phyloP scores from a whole-genome alignment of 2,329 filamentous ascomycete species.

The Penicillium sp. region DNA sequence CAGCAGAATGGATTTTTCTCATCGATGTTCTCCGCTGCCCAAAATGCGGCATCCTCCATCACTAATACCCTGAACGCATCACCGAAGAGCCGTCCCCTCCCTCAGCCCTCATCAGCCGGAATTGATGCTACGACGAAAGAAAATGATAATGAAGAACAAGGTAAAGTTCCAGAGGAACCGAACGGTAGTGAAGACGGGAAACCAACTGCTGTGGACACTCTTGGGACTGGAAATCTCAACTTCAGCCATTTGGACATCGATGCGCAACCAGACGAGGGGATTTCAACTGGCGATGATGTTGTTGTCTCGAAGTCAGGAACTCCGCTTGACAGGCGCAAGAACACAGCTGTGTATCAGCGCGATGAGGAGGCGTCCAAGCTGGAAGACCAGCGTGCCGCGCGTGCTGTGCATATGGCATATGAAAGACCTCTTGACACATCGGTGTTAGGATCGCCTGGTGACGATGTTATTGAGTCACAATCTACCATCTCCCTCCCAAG shows the following conservation, averaged over 20 bases:
- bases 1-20: constrained; percentile 76
- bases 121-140: constrained; percentile 30
- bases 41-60: constrained; percentile 84
- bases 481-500: constrained; percentile 29
- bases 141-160: constrained; percentile 25
- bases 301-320: constrained; percentile 38
- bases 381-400: constrained; percentile 59
- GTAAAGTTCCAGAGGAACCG: constrained; percentile 10
- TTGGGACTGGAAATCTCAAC: constrained; percentile 85
- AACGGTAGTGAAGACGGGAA: constrained; percentile 52
- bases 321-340: constrained; percentile 35
- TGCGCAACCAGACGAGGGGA: constrained; percentile 32
- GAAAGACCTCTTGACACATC: constrained; percentile 40
- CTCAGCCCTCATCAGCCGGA: constrained; percentile 31
- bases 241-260: constrained; percentile 81
- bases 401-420: constrained; percentile 63
- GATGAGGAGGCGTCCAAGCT: constrained; percentile 57
- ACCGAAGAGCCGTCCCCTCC: constrained; percentile 42
- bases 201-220: constrained; percentile 79
- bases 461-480: constrained; percentile 35
- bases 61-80: constrained; percentile 60
- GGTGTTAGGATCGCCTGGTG: constrained; percentile 40
- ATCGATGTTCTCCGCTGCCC: constrained; percentile 86
- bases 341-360: constrained; percentile 36
- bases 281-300: constrained; percentile 40